A percentile compares a stretch with the other conserved stretches of the same genome.
Conservation (phyloP, 2,329 filamentous ascomycete genomes). For the Exserohilum rostratum region DNA sequence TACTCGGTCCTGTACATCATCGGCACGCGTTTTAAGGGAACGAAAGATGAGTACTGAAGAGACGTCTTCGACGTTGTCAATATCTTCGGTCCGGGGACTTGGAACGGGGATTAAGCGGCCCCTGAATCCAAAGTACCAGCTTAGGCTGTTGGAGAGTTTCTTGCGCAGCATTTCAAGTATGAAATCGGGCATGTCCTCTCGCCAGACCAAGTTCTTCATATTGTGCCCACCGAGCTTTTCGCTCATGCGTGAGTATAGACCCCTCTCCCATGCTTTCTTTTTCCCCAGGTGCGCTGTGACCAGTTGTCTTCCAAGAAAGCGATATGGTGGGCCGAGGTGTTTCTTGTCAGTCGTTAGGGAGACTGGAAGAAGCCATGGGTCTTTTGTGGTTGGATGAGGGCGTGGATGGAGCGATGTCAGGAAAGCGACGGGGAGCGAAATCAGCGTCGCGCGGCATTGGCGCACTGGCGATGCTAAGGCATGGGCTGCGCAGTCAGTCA, state of each 20-base stretch:
- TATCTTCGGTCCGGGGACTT: constrained; percentile 27
- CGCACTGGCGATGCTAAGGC: constrained; percentile 68
- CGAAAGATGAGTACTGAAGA: constrained; percentile 36
- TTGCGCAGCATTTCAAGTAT: constrained; percentile 48
- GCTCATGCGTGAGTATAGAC: constrained; percentile 34
- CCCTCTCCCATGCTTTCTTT: constrained; percentile 30
- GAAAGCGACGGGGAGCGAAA: constrained; percentile 64
- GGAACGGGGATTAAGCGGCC: constrained; percentile 31
- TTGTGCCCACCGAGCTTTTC: constrained; percentile 44
- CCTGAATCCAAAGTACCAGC: constrained; percentile 36
- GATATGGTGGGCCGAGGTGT: constrained; percentile 32
- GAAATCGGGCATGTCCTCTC: constrained; percentile 55
- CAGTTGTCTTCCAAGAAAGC: constrained; percentile 26
- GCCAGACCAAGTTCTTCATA: constrained; percentile 51
- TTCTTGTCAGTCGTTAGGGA: constrained; percentile 31
- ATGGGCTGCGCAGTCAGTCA: constrained; percentile 55
- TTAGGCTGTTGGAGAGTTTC: constrained; percentile 46
- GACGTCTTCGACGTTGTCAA: constrained; percentile 36
- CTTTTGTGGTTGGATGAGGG: constrained; percentile 59
- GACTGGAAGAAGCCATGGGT: constrained; percentile 64
- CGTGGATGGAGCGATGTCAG: constrained; percentile 66
- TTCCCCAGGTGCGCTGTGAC: constrained; percentile 25
- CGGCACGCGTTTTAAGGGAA: constrained; percentile 33
- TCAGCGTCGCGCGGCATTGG: constrained; percentile 58
- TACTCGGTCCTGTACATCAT: constrained; percentile 25